Evolutionary conservation across 2,329 filamentous ascomycete species (phyloP).

Genomic region (Alternaria solani): DNA sequence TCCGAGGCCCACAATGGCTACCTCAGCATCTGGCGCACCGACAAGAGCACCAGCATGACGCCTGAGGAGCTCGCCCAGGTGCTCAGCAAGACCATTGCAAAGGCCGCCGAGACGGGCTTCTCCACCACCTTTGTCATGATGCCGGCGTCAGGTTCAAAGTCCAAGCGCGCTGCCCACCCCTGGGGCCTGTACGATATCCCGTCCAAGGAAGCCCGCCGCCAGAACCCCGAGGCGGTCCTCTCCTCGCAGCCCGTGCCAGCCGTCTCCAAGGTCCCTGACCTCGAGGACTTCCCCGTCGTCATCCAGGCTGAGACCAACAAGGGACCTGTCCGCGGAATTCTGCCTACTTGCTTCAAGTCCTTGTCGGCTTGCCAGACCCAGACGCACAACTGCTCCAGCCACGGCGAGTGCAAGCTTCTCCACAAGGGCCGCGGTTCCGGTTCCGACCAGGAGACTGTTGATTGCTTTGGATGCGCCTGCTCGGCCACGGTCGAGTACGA

Average conservation of each 20-base stretch:
- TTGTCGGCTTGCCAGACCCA: constrained; percentile 71
- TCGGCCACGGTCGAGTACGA: constrained; percentile 63
- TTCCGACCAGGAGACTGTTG: constrained; percentile 50
- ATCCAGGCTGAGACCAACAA: constrained; percentile 30
- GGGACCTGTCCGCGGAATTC: constrained; percentile 58
- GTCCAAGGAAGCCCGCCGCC: constrained; percentile 35
- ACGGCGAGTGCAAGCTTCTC: constrained; percentile 78
- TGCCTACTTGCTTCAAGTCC: constrained; percentile 79
- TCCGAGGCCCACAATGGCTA: constrained; percentile 40
- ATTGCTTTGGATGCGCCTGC: constrained; percentile 85
- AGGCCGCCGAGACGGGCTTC: constrained; percentile 27
- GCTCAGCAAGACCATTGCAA: constrained; percentile 18
- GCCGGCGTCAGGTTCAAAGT: constrained; percentile 37
- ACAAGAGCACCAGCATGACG: constrained; percentile 30
- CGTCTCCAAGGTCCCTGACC: constrained; percentile 35
- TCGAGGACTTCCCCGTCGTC: constrained; percentile 41
- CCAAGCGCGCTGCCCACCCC: constrained; percentile 44
- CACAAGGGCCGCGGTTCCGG: constrained; percentile 56
- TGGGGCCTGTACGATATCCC: constrained; percentile 49
- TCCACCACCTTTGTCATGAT: constrained; percentile 50
- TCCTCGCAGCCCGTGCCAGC: constrained; percentile 39
- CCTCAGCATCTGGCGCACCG: constrained; percentile 36
- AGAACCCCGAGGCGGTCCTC: constrained; percentile 44
- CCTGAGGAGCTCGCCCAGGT: constrained; percentile 23
- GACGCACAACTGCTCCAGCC: constrained; percentile 83